Evolutionary conservation across 2,329 filamentous ascomycete species (phyloP).

Genomic region (Hypoxylon sp.): DNA sequence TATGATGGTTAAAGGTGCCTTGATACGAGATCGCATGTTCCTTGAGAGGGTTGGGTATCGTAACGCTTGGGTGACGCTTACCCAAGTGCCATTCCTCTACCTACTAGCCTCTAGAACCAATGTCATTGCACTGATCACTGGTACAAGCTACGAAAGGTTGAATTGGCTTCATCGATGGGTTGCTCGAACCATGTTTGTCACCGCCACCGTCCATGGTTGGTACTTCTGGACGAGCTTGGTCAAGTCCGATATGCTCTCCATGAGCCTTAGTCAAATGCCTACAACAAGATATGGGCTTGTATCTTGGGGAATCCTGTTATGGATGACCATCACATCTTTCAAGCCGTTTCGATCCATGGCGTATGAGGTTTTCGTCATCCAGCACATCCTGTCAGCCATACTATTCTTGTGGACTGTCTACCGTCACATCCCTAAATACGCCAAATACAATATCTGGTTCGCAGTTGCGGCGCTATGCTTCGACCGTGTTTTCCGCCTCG

Average conservation of each 20-base stretch:
- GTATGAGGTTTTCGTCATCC: constrained; percentile 78
- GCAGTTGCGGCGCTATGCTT: constrained; percentile 72
- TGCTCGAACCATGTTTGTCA: constrained; percentile 76
- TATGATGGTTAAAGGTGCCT: constrained; percentile 66
- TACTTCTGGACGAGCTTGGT: constrained; percentile 77
- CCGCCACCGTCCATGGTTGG: constrained; percentile 76
- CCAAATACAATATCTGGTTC: constrained; percentile 75
- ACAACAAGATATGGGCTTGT: constrained; percentile 76
- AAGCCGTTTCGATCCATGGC: constrained; percentile 73
- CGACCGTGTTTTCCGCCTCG: constrained; percentile 69
- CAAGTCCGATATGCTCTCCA: constrained; percentile 68
- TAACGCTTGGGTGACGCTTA: constrained; percentile 75
- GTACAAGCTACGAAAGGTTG: constrained; percentile 75
- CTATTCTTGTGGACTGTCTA: constrained; percentile 74
- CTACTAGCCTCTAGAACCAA: constrained; percentile 72
- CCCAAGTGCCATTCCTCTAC: constrained; percentile 74
- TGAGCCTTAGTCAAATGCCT: constrained; percentile 71
- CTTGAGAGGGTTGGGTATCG: constrained; percentile 76
- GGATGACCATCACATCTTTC: constrained; percentile 74
- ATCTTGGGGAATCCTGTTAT: constrained; percentile 74
- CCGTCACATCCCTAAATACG: constrained; percentile 71
- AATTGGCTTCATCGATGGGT: constrained; percentile 83
- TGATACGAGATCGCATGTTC: constrained; percentile 67
- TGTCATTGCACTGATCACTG: constrained; percentile 70
- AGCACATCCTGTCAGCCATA: constrained; percentile 73